Base-by-base conservation (phyloP, 2,329 filamentous ascomycete genomes). In the Chaetothyriales sp. region DNA sequence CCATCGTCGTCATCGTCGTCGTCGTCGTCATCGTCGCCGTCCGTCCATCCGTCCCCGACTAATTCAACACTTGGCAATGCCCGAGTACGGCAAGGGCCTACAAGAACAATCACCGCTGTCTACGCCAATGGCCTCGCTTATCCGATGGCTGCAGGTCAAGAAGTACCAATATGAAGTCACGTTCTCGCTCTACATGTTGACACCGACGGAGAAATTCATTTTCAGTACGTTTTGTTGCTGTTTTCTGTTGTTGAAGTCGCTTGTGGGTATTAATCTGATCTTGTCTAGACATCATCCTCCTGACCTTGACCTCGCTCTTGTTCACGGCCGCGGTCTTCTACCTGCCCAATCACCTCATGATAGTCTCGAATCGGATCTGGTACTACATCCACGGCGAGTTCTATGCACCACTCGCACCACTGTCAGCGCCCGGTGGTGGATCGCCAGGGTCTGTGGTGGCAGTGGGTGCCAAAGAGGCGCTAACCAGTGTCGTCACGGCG, bases 151-250 rank as follows among this genome's bases (percentile, higher is more conserved):
- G 60, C 83, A 89, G 70, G 80, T 89, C 69, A 98, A 98, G 77
- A 83, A 89, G 67, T 95, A 97, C 75, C 92, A 97, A 75, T 89
- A 97, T 67, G 92, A 98, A 73, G 90, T 97, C 67, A 95, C 90
- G 10, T 92, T 94, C 70, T 85, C 86, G 55, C 79, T 97, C 22
- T 97, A 98, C 77, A 97, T 98, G 86, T 84, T 95, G 62, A 95
- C 89, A 40, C 85, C 89, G 1, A 89, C 85, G 49, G 92, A 98
- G 75, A 95, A 95, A 69, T 90, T 95, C 70, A 83, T 95, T 63
- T 94, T 97, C 72, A 97, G 92, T 97, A 78, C 53, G 88, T 71
- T 29, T 33, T n/a, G 43, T 55, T 29, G 47, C 15, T 40, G 33
- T 45, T 47, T 19, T 48, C 28, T 20, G 45, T 22, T 19, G 13